Base-by-base conservation (phyloP, 2,329 filamentous ascomycete species). In the Neocatenulostroma microsporum region DNA sequence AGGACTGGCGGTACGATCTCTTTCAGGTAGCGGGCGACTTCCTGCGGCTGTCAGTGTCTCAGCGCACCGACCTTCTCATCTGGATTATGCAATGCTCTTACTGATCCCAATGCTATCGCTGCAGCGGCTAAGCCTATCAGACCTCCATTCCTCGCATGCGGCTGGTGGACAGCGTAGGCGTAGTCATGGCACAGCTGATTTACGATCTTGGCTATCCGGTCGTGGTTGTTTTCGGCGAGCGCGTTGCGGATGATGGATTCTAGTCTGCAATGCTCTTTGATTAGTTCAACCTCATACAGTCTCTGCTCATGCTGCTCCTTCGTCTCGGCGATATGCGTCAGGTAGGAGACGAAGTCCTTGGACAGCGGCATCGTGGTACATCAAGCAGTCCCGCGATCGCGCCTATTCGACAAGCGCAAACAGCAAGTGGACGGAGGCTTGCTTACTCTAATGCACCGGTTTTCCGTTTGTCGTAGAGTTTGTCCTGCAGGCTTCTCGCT, bases 401-500 rank as follows among this genome's bases (percentile, higher is more conserved):
- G 18, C 8, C 6, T 17, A 23, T 24, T 8, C 21, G 21, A 8
- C 8, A 8, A 8, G 21, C 21, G 21, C 21, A 24, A n/a, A 24
- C n/a, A n/a, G n/a, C n/a, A 8, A 24, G 26, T 9, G 26, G 26
- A 10, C 10, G 26, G 26, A 29, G 8, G 12, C 33, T 23, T 26
- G 69, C 82, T 56, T 79, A 94, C 87, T 98, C 91, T 40, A 98
- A 76, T 53, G 93, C 91, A 47, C 91, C 91, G 56, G 87, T 81
- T 66, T 98, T 98, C 60, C 93, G 79, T 71, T 93, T 94, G 61
- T 98, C 91, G 63, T 98, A 98, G 58, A 96, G 81, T 76, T 95
- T 98, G 68, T 98, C 91, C 61, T 93, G 94, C 59, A 98, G 37
- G 15, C 38, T 21, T 18, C 32, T 37, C 8, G 37, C 32, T 11